Percentiles rank a stretch among this genome's conserved stretches.
phyloP scores from a whole-genome alignment of 257 asterid genomes.

The Linaria vulgaris region DNA sequence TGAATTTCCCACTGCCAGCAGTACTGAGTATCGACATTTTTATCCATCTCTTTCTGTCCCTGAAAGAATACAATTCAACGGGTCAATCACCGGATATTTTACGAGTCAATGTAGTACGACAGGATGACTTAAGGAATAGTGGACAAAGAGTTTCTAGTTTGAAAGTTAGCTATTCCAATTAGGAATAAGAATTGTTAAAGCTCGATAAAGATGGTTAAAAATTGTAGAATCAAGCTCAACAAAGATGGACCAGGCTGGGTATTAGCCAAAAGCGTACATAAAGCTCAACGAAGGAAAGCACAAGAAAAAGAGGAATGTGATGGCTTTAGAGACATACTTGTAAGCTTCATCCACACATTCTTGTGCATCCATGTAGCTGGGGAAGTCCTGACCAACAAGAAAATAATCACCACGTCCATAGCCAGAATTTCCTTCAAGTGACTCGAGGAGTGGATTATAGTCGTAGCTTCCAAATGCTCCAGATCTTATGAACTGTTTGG shows the following conservation, averaged over 20 bases:
- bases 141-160: background rate
- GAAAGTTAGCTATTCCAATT: background rate
- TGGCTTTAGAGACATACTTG: slow-evolving; percentile 59
- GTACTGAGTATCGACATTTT: slow-evolving; percentile 96
- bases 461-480: slow-evolving; percentile 98
- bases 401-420: slow-evolving; percentile 97
- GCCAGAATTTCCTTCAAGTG: slow-evolving; percentile 91
- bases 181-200: too few relatives aligned
- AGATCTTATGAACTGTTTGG: slow-evolving; percentile 78
- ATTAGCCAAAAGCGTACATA: background rate
- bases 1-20: slow-evolving; percentile 92
- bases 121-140: too few relatives aligned
- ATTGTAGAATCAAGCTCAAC: background rate
- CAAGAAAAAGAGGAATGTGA: background rate
- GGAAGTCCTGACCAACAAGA: slow-evolving; percentile 86
- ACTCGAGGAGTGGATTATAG: slow-evolving; percentile 90
- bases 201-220: background rate
- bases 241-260: background rate
- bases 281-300: too few relatives aligned
- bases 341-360: slow-evolving; percentile 82
- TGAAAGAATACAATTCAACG: slow-evolving; percentile 33
- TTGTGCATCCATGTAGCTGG: slow-evolving; percentile 92
- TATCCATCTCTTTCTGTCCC: slow-evolving; percentile 94
- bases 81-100: background rate
- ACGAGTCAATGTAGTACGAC: background rate